Evolutionary conservation across 495 filamentous ascomycete genomes (phyloP), one percentile per base, ranked within the genome.

Genomic region (Darksidea phi): DNA sequence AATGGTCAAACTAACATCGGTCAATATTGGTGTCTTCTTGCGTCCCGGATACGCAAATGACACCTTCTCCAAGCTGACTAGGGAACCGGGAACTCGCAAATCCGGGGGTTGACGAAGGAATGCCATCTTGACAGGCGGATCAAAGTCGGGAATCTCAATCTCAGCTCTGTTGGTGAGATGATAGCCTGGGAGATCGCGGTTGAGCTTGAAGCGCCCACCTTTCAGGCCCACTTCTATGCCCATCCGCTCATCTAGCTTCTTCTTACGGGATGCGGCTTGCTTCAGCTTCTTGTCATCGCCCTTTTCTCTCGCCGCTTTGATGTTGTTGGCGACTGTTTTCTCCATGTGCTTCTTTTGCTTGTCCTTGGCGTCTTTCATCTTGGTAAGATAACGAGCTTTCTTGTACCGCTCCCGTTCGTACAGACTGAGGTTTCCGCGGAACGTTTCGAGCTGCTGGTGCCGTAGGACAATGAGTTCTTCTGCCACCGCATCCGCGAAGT

Each of bases 221-320:
- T 76, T 84, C n/a, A 84, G 82, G 66, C 73, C 83, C 38, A 87
- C 85, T 57, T 91, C 78, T 60, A 91, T 72, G 3, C 89, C 90
- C 84, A 83, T 85, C 38, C 88, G 78, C 51, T 93, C 84, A 56
- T 92, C 89, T 10, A 95, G 78, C 66, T 88, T 89, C 73, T 90
- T 92, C 69, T 90, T 88, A 7, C 88, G 79, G 1, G 83, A 86
- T 53, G 88, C 89, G 18, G 89, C 89, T 74, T 88, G 85, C 21
- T 86, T 83, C 20, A 93, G 76, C 68, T 89, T 89, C 67, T 90
- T 91, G 51, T 89, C 85, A 64, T 93, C 89, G 36, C 88, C 86
- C 17, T 82, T 84, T 43, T 82, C 81, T 71, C 85, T 88, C 20
- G 86, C 89, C 3, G 82, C 76, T 60, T 84, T 83, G 68, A 88